Evolutionary conservation across 441 rosid genomes (phyloP).

Genomic region (Breynia disticha): DNA sequence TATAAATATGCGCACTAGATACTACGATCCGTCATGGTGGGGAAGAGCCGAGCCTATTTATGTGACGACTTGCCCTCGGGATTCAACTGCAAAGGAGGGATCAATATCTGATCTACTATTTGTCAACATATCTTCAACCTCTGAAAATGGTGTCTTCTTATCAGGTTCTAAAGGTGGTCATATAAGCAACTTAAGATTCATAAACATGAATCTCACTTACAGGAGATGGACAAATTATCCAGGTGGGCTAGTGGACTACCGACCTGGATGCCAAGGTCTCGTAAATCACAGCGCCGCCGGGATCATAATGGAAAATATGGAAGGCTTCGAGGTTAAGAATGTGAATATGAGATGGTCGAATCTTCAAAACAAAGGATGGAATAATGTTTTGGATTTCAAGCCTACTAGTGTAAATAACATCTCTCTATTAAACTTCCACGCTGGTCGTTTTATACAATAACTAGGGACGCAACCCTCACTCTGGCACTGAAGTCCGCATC

Average conservation of each 20-base stretch:
- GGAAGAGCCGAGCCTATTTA: slow-evolving; percentile 92
- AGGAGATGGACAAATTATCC: slow-evolving; percentile 55
- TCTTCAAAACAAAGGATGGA: slow-evolving; percentile 35
- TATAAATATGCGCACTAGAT: slow-evolving; percentile 70
- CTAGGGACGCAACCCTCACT: not conserved
- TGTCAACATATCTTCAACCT: slow-evolving; percentile 50
- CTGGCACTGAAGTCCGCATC: too few relatives aligned
- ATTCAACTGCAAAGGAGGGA: slow-evolving; percentile 36
- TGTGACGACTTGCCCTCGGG: slow-evolving; percentile 63
- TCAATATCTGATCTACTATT: slow-evolving; percentile 52
- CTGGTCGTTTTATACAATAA: slow-evolving; percentile 28
- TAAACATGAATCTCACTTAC: slow-evolving; percentile 47
- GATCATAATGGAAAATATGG: slow-evolving; percentile 75
- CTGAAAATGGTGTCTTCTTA: slow-evolving; percentile 76
- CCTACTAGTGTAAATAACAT: slow-evolving; percentile 69
- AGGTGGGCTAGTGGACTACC: slow-evolving; percentile 67
- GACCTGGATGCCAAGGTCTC: slow-evolving; percentile 81
- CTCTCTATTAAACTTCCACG: slow-evolving; percentile 53
- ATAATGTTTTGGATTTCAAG: slow-evolving; percentile 66
- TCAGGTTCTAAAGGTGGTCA: slow-evolving; percentile 64
- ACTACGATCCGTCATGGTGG: slow-evolving; percentile 88
- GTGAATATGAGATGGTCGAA: slow-evolving; percentile 62
- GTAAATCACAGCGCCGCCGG: slow-evolving; percentile 64
- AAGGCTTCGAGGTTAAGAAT: slow-evolving; percentile 62
- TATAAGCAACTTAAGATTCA: slow-evolving; percentile 51